Evolutionary conservation across 306 rosid species (phyloP).

Genomic region (Citrullus colocynthis): DNA sequence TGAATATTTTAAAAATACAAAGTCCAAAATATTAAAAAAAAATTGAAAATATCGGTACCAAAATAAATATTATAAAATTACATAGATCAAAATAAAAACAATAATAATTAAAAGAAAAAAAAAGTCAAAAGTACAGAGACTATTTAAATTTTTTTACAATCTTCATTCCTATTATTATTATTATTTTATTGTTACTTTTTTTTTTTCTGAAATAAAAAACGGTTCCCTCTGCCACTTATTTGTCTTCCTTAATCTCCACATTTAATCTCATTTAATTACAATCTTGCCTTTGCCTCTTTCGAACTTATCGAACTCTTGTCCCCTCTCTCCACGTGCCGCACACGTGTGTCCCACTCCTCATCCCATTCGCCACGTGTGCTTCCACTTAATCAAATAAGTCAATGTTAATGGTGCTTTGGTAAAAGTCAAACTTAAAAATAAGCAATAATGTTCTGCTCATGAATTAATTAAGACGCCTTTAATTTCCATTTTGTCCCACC

Average conservation of each 20-base stretch:
- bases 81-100: too few relatives aligned
- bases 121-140: too few relatives aligned
- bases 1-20: too few relatives aligned
- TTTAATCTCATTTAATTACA: background rate
- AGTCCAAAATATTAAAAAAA: too few relatives aligned
- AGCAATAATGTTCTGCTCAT: background rate
- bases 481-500: background rate
- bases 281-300: background rate
- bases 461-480: background rate
- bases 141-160: too few relatives aligned
- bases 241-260: background rate
- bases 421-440: background rate
- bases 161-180: too few relatives aligned
- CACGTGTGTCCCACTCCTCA: background rate
- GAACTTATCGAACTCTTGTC: background rate
- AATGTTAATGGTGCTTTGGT: background rate
- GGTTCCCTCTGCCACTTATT: too few relatives aligned
- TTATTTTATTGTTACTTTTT: too few relatives aligned
- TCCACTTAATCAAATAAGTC: background rate
- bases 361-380: conserved; percentile 4
- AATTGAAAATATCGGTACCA: too few relatives aligned
- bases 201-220: too few relatives aligned
- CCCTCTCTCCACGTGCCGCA: background rate
- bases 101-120: too few relatives aligned
- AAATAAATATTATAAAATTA: too few relatives aligned